Conservation (phyloP, 2,329 filamentous ascomycete species). For the Pestalotiopsis sp. region DNA sequence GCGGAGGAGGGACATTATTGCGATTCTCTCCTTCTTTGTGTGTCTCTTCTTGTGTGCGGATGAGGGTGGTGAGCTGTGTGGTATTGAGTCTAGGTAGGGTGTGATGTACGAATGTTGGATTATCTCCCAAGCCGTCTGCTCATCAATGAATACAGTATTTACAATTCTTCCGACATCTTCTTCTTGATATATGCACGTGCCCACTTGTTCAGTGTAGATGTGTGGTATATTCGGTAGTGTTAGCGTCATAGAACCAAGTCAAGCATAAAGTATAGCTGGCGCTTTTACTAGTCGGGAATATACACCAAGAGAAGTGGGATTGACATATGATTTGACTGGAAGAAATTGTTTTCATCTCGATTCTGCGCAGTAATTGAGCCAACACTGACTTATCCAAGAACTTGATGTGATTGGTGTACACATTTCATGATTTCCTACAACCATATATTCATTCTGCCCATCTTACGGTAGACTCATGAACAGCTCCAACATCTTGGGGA, state of each 20-base stretch:
- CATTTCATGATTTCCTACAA: not conserved
- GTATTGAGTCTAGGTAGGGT: no score
- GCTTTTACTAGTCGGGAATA: not conserved
- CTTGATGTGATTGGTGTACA: not conserved
- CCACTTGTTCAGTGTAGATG: not conserved
- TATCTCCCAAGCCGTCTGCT: no score
- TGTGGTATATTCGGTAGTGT: not conserved
- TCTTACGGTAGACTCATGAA: constrained; percentile 1
- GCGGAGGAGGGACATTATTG: not conserved
- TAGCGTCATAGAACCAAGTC: not conserved
- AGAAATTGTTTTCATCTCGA: no score
- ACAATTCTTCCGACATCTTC: no score
- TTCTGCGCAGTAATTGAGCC: not conserved
- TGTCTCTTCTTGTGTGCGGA: not conserved
- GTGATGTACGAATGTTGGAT: no score
- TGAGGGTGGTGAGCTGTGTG: no score
- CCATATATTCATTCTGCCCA: not conserved
- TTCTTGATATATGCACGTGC: not conserved
- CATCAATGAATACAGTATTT: no score
- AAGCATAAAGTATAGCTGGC: not conserved
- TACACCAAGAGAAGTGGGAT: not conserved
- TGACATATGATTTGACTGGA: no score
- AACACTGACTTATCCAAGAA: not conserved
- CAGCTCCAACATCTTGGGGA: constrained; percentile 9
- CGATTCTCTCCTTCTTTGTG: not conserved